Evolutionary conservation across 225 moss, liverwort and hornwort species (phyloP).

Genomic region (Polytrichum commune): DNA sequence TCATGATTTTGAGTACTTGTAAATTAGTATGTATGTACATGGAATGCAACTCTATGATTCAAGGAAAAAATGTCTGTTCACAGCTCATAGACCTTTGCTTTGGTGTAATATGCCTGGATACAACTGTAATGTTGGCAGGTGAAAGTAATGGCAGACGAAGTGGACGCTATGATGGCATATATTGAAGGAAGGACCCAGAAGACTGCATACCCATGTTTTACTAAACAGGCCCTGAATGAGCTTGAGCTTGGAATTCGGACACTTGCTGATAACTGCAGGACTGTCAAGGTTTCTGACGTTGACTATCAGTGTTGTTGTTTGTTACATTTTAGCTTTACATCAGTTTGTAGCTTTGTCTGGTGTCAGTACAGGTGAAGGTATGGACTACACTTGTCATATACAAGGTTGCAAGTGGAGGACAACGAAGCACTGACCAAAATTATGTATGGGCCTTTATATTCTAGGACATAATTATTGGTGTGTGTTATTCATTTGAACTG

Average conservation of each 20-base stretch:
- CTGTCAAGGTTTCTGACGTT: constrained; percentile 50
- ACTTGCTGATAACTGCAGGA: constrained; percentile 71
- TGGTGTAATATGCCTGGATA: background rate
- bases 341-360: too few relatives aligned
- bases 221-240: constrained; percentile 76
- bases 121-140: constrained; percentile 46
- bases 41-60: too few relatives aligned
- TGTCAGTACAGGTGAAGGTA: too few relatives aligned
- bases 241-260: constrained; percentile 70
- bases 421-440: too few relatives aligned
- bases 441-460: too few relatives aligned
- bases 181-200: constrained; percentile 70
- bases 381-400: background rate
- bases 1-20: too few relatives aligned
- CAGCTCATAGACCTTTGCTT: background rate
- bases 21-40: too few relatives aligned
- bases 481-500: background rate
- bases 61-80: background rate
- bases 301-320: too few relatives aligned
- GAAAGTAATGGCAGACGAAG: constrained; percentile 74
- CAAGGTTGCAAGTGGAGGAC: background rate
- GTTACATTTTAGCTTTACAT: too few relatives aligned
- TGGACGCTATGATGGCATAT: constrained; percentile 76
- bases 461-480: too few relatives aligned
- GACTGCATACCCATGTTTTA: constrained; percentile 48